Conservation (phyloP, 345 rosid species). For the Nephelium lappaceum region DNA sequence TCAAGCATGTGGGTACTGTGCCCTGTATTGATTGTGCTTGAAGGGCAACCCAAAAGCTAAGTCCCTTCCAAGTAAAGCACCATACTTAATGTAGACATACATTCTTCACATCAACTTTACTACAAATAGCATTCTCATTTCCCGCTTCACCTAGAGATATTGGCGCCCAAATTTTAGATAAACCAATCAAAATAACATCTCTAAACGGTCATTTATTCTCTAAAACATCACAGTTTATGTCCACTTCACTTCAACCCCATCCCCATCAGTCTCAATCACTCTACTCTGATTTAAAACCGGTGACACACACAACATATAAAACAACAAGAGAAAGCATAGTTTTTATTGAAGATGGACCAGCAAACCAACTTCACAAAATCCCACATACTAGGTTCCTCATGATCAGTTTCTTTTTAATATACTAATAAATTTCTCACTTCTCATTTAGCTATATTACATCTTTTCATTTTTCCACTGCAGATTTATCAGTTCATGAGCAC, state of each 20-base stretch:
- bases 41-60: constrained; percentile 41
- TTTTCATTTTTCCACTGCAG: constrained; percentile 22
- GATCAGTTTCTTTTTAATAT: background rate
- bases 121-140: constrained; percentile 2
- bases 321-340: constrained; percentile 10
- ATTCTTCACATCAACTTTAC: background rate
- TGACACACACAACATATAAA: background rate
- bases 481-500: constrained; percentile 11
- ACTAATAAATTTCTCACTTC: background rate
- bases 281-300: constrained; percentile 14
- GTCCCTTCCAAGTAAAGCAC: constrained; percentile 53
- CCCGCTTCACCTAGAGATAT: constrained; percentile 24
- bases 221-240: constrained; percentile 25
- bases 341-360: constrained; percentile 26
- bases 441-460: background rate
- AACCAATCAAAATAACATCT: constrained; percentile 31
- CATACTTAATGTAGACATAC: background rate
- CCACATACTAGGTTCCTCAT: constrained; percentile 29
- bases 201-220: constrained; percentile 28
- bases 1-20: constrained; percentile 14
- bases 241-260: constrained; percentile 40
- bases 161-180: constrained; percentile 35
- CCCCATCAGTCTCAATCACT: constrained; percentile 18
- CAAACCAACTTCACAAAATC: constrained; percentile 12
- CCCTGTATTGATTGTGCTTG: constrained; percentile 46